These are phyloP conservation scores for Ustulina deusta DNA, from an alignment of 2,329 filamentous ascomycete genomes.

Conservation along the genomic window DNA sequence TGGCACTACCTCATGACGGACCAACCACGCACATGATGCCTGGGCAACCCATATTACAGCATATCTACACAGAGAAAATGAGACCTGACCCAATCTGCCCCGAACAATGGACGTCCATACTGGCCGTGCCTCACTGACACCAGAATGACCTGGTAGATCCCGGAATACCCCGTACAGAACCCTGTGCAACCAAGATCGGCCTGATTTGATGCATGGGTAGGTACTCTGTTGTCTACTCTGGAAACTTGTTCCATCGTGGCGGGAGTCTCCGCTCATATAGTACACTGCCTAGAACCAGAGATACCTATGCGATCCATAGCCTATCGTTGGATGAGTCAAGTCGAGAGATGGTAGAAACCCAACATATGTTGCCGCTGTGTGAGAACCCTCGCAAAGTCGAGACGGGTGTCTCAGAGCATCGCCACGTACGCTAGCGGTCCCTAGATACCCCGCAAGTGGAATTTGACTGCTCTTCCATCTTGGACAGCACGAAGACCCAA, in stretches of 20 bases:
- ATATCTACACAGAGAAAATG: neutral
- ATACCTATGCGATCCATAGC: constrained; percentile 9
- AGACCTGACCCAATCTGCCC: constrained; percentile 8
- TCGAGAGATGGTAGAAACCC: too few species aligned
- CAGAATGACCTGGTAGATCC: constrained; percentile 27
- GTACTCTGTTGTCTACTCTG: neutral
- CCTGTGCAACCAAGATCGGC: constrained; percentile 23
- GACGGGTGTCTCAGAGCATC: neutral
- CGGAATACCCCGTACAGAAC: constrained; percentile 12
- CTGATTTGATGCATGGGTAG: constrained; percentile 14
- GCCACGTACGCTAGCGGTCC: constrained; percentile 8
- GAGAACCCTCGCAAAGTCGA: too few species aligned
- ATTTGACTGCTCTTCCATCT: neutral
- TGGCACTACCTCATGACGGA: neutral
- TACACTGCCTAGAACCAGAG: neutral
- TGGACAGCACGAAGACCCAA: neutral
- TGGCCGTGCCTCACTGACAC: constrained; percentile 15
- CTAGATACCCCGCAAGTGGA: constrained; percentile 10
- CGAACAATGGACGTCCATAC: neutral
- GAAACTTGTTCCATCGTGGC: neutral
- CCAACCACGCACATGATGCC: constrained; percentile 7
- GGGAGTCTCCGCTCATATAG: constrained; percentile 6
- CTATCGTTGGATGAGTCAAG: neutral
- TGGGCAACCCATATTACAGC: neutral
- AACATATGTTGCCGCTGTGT: too few species aligned